These are phyloP conservation scores for Vaccinium myrtillus DNA, from an alignment of 148 eudicot genomes.

Conservation along the genomic window DNA sequence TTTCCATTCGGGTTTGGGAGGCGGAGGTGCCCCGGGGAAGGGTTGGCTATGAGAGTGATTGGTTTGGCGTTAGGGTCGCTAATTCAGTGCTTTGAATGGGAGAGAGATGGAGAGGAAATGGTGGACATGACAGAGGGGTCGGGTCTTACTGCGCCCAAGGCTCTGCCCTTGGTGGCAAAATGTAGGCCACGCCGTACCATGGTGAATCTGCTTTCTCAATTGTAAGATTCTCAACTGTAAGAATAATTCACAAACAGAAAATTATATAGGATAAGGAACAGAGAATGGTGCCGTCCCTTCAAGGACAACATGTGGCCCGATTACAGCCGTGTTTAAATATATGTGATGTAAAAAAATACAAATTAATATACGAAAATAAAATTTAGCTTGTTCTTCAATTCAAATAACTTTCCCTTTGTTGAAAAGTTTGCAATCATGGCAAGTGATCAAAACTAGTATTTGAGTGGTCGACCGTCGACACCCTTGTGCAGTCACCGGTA, in stretches of 20 bases:
- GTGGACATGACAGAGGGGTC: constrained; percentile 40
- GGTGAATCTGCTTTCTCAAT: not conserved
- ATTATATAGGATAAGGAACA: no score
- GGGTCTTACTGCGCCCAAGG: not conserved
- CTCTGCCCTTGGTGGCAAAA: not conserved
- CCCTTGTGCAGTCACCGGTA: no score
- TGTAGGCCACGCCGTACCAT: not conserved
- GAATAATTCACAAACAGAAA: not conserved
- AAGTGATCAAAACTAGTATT: no score
- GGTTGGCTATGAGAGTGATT: not conserved
- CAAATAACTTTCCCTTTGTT: no score
- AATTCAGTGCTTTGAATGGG: constrained; percentile 1
- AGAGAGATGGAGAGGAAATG: constrained; percentile 18
- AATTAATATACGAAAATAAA: no score
- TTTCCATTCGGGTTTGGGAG: not conserved
- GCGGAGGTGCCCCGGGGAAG: not conserved
- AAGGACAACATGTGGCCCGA: no score
- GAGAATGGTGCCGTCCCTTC: no score
- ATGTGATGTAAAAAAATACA: no score
- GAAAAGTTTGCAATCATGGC: no score
- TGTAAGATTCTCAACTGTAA: not conserved
- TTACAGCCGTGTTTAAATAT: no score
- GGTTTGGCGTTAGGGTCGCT: not conserved
- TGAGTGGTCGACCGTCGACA: no score
- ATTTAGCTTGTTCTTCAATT: no score